These are phyloP conservation scores for Peterozyma xylosa DNA, from an alignment of 805 yeast species.

Conservation along the genomic window DNA sequence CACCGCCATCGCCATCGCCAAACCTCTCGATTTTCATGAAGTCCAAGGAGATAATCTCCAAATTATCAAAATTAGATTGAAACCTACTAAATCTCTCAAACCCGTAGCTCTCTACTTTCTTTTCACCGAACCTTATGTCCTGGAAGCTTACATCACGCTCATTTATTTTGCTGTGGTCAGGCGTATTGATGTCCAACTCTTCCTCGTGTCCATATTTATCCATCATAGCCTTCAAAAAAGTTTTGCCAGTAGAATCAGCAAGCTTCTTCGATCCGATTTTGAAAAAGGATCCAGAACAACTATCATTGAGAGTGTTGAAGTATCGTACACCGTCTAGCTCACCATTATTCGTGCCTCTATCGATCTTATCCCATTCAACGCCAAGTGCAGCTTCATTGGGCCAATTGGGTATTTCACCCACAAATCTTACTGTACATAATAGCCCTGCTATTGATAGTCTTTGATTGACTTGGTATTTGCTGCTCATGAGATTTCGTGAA, in stretches of 20 bases:
- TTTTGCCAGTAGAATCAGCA: slow-evolving; percentile 16
- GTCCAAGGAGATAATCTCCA: slow-evolving; percentile 45
- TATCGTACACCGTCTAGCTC: slow-evolving; percentile 41
- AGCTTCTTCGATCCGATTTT: slow-evolving; percentile 30
- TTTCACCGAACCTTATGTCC: slow-evolving; percentile 43
- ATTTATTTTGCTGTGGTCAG: background rate
- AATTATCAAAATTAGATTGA: slow-evolving; percentile 36
- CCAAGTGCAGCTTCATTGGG: slow-evolving; percentile 51
- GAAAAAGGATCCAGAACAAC: slow-evolving; percentile 55
- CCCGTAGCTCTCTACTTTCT: slow-evolving; percentile 57
- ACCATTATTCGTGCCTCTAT: slow-evolving; percentile 73
- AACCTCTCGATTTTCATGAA: slow-evolving; percentile 24
- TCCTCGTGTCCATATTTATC: slow-evolving; percentile 35
- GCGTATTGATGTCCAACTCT: slow-evolving; percentile 7
- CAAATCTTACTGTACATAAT: slow-evolving; percentile 54
- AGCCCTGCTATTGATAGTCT: slow-evolving; percentile 31
- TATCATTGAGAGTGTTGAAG: slow-evolving; percentile 32
- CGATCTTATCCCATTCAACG: slow-evolving; percentile 76
- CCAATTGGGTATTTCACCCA: slow-evolving; percentile 65
- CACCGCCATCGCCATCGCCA: background rate
- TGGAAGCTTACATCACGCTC: slow-evolving; percentile 11
- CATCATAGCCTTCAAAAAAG: slow-evolving; percentile 43
- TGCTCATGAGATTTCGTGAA: background rate
- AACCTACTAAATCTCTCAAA: slow-evolving; percentile 46
- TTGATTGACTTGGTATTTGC: slow-evolving; percentile 7